Percentiles rank a stretch among this genome's conserved stretches.
Evolutionary conservation across 1,284 basidiomycete genomes (phyloP).

Genomic region (Fistulinella staudtii): DNA sequence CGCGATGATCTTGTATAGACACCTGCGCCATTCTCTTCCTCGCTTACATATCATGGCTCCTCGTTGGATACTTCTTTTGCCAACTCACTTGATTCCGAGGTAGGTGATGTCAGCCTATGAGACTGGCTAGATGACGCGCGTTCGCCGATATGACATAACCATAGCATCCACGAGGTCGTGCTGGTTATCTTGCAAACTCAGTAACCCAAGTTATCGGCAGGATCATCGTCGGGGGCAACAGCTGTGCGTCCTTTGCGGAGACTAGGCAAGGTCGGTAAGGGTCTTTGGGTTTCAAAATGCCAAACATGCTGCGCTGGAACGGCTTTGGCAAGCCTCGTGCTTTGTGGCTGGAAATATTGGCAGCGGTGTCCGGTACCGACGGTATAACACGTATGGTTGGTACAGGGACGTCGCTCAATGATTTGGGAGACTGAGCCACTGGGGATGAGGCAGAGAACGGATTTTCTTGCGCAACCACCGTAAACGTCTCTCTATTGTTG

Average conservation of each 20-base stretch:
- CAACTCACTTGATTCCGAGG: neutral
- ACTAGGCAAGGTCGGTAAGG: constrained; percentile 1
- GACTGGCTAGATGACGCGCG: too few relatives aligned
- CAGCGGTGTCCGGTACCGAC: neutral
- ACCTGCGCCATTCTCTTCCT: constrained; percentile 5
- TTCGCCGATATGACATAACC: too few relatives aligned
- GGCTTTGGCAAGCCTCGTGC: constrained; percentile 10
- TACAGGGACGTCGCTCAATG: neutral
- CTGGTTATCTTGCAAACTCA: too few relatives aligned
- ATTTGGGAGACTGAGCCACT: neutral
- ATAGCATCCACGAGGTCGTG: too few relatives aligned
- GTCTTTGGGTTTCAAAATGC: constrained; percentile 21
- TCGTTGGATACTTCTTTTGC: neutral
- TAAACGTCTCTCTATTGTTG: constrained; percentile 25
- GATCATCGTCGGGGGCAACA: neutral
- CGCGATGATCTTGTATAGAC: constrained; percentile 18
- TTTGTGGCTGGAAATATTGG: neutral
- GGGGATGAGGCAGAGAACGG: constrained; percentile 17
- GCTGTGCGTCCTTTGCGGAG: neutral
- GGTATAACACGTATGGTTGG: constrained; percentile 7
- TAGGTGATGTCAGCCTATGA: too few relatives aligned
- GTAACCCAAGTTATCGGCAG: neutral
- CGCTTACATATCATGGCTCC: neutral
- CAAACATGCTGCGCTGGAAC: constrained; percentile 29
- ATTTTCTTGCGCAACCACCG: constrained; percentile 23